Evolutionary conservation across 768 basidiomycete genomes (phyloP), one percentile per base, ranked within the genome.

Genomic region (Lyophyllum semitale): DNA sequence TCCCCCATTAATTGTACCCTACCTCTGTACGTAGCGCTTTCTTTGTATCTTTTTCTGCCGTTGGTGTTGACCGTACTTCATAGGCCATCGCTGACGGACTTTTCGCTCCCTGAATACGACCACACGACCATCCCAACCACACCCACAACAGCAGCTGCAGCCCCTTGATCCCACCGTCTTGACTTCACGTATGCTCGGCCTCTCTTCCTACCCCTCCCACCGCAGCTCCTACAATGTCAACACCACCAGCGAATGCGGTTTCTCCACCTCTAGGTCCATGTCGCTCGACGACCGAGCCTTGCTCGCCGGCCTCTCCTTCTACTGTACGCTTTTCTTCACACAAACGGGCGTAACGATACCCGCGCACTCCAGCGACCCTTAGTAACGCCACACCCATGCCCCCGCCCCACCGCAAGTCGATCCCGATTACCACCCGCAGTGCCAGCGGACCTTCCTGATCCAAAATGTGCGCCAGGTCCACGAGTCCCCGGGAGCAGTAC

Each of bases 401-500:
- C 0, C 79, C n/a, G n/a, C n/a, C n/a, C n/a, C 75, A 0, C 69
- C 71, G 6, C 37, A 58, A 35, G 68, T 75, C 51, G 81, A 71
- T 20, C 60, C 54, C n/a, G n/a, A n/a, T n/a, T n/a, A n/a, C n/a
- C n/a, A n/a, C n/a, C n/a, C n/a, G n/a, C n/a, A n/a, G n/a, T n/a
- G n/a, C n/a, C n/a, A n/a, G n/a, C n/a, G n/a, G n/a, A n/a, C n/a
- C n/a, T n/a, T n/a, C n/a, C n/a, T n/a, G n/a, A n/a, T n/a, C n/a
- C n/a, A n/a, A n/a, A n/a, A n/a, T n/a, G n/a, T n/a, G n/a, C n/a
- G 26, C 71, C 48, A 89, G 59, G 63, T 89, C 65, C 74, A 78
- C 45, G 86, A 89, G 50, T 84, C n/a, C 88, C 58, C 91, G 89
- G 89, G 89, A 79, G 68, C 76, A 83, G 59, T 91, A 86, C 62